Conservation (phyloP, 2,329 filamentous ascomycete species). For the Botrytis cinerea region DNA sequence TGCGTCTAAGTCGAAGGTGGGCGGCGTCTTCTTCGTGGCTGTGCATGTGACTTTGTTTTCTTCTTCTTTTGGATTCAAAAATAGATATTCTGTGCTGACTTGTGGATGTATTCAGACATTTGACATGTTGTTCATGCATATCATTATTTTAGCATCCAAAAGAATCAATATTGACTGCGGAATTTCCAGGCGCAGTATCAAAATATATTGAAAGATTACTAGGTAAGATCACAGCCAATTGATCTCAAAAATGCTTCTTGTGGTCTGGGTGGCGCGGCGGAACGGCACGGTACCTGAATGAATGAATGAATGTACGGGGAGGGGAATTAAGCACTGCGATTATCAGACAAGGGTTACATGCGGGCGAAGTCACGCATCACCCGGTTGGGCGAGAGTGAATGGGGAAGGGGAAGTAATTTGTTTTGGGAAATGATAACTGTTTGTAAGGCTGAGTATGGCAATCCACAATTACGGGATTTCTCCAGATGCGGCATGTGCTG, state of each 20-base stretch:
- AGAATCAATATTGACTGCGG: background rate
- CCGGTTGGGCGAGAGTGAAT: background rate
- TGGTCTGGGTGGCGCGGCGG: background rate
- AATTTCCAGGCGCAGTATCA: background rate
- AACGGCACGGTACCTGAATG: background rate
- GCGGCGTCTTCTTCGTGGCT: background rate
- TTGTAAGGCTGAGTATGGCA: slow-evolving; percentile 13
- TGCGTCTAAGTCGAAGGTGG: background rate
- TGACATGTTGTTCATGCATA: background rate
- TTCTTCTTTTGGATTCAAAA: background rate
- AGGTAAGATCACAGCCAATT: background rate
- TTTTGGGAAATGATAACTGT: background rate
- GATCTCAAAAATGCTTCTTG: background rate
- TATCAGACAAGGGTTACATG: background rate
- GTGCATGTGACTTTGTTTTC: background rate
- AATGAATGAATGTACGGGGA: background rate
- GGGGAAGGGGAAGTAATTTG: background rate
- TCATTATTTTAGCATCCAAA: background rate
- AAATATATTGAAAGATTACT: background rate
- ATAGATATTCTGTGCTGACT: background rate
- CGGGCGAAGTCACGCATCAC: background rate
- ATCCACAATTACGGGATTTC: background rate
- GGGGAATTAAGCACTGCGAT: background rate
- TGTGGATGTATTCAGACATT: background rate
- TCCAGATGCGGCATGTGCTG: background rate